Percentiles rank a stretch among this genome's conserved stretches.
Evolutionary conservation across 2,329 filamentous ascomycete genomes (phyloP).

Genomic region (Ophiostoma sp.): DNA sequence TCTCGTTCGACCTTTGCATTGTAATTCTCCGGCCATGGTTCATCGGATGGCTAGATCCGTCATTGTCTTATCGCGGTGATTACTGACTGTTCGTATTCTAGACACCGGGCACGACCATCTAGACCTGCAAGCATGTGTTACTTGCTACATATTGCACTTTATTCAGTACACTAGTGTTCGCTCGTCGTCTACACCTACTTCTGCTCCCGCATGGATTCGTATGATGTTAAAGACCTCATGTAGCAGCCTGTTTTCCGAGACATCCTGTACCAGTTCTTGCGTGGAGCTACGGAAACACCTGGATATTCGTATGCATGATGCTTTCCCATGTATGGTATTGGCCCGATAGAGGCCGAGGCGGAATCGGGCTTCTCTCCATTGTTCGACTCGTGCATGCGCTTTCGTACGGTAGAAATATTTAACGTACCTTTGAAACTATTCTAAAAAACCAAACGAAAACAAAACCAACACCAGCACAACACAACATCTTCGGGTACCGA

Average conservation of each 20-base stretch:
- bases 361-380: constrained; percentile 1
- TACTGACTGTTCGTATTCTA: no score
- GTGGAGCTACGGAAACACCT: background rate
- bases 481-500: background rate
- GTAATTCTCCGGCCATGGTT: background rate
- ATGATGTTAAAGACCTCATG: background rate
- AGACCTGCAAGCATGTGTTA: no score
- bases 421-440: no score
- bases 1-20: background rate
- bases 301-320: background rate
- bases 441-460: no score
- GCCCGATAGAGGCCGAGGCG: background rate
- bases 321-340: background rate
- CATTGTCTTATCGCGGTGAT: background rate
- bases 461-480: no score
- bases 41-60: background rate
- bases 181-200: background rate
- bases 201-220: background rate
- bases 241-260: background rate
- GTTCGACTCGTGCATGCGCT: background rate
- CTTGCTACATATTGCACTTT: no score
- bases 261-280: background rate
- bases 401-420: background rate
- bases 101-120: no score
- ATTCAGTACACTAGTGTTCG: background rate